These are phyloP conservation scores for Phaeotremella skinneri DNA, from an alignment of 768 basidiomycete species.

Conservation along the genomic window DNA sequence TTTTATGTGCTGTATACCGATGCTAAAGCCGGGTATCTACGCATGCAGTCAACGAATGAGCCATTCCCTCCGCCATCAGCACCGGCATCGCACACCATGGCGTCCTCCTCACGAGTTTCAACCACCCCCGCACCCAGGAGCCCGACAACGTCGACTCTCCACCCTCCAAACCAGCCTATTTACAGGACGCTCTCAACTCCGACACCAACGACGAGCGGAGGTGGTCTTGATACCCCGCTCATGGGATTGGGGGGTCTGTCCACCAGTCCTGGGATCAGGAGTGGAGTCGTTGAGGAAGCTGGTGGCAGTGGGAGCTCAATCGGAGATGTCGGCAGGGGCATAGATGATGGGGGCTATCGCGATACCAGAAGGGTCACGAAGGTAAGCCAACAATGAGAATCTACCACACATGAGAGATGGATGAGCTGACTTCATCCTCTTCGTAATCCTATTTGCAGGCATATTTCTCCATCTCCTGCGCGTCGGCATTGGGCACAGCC, in stretches of 20 bases:
- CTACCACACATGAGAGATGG: constrained; percentile 5
- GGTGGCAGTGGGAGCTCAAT: not conserved
- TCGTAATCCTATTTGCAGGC: constrained; percentile 59
- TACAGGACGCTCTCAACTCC: not conserved
- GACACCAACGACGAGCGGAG: not conserved
- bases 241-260: not conserved
- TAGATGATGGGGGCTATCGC: constrained; percentile 17
- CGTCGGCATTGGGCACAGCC: constrained; percentile 74
- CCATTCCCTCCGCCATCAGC: constrained; percentile 70
- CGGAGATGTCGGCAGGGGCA: not conserved
- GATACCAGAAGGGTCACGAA: constrained; percentile 40
- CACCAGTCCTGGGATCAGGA: not conserved
- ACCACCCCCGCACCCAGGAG: no score
- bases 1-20: not conserved
- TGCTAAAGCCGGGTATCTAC: not conserved
- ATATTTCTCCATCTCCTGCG: constrained; percentile 79
- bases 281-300: not conserved
- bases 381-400: constrained; percentile 21
- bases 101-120: not conserved
- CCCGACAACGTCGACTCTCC: not conserved
- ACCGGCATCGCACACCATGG: constrained; percentile 48
- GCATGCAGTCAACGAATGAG: constrained; percentile 62
- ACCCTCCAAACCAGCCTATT: not conserved
- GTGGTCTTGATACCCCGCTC: constrained; percentile 4
- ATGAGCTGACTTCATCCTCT: constrained; percentile 17